phyloP scores from a whole-genome alignment of 495 filamentous ascomycete genomes.

The Penicillium soppii region DNA sequence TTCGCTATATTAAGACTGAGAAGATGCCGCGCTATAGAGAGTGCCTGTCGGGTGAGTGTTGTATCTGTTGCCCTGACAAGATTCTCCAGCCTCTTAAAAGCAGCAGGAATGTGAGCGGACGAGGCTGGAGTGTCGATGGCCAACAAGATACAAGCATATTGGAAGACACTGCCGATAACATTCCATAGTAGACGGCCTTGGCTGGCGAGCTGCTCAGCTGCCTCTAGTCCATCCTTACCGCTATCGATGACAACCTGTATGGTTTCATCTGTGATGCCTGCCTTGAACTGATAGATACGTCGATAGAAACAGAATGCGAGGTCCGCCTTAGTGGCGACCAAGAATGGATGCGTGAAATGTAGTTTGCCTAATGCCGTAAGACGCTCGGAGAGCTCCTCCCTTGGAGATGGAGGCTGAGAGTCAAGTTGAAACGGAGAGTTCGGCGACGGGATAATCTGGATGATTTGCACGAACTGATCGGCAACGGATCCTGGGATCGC shows the following conservation, averaged over 20 bases:
- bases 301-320: slow-evolving; percentile 35
- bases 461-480: slow-evolving; percentile 29
- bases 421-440: slow-evolving; percentile 28
- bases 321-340: slow-evolving; percentile 31
- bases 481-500: slow-evolving; percentile 21
- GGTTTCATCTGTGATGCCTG: slow-evolving; percentile 17
- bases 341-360: slow-evolving; percentile 25
- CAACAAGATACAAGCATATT: slow-evolving; percentile 29
- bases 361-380: slow-evolving; percentile 15
- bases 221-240: slow-evolving; percentile 24
- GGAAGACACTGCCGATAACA: slow-evolving; percentile 34
- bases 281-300: slow-evolving; percentile 30
- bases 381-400: slow-evolving; percentile 26
- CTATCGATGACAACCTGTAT: slow-evolving; percentile 24
- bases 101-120: slow-evolving; percentile 19
- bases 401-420: slow-evolving; percentile 11
- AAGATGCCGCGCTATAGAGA: slow-evolving; percentile 31
- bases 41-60: slow-evolving; percentile 26
- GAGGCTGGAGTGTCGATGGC: slow-evolving; percentile 28
- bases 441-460: slow-evolving; percentile 31
- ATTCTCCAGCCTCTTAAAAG: slow-evolving; percentile 28
- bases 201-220: slow-evolving; percentile 24
- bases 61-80: slow-evolving; percentile 30
- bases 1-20: slow-evolving; percentile 27
- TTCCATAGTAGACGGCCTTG: slow-evolving; percentile 34